These are phyloP conservation scores for Odontarrhena argentea DNA, from an alignment of 345 rosid species.

Conservation along the genomic window DNA sequence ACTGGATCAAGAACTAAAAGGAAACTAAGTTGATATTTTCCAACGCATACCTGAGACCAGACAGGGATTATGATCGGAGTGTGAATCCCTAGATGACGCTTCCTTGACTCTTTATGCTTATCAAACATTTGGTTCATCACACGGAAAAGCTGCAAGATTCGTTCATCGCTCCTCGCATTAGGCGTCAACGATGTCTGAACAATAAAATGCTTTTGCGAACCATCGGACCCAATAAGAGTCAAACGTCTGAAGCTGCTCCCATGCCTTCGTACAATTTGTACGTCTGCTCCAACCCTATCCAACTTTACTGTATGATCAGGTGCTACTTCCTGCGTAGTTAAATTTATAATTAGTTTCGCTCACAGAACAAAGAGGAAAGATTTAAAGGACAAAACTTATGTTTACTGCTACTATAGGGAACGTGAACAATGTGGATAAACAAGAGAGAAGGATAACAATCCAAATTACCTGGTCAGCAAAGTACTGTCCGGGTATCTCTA, in stretches of 20 bases:
- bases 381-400: neutral
- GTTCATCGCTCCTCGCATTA: conserved; percentile 96
- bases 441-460: conserved; percentile 3
- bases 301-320: conserved; percentile 92
- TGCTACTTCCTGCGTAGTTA: conserved; percentile 69
- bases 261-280: conserved; percentile 96
- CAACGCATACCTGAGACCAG: conserved; percentile 83
- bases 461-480: conserved; percentile 82
- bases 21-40: conserved; percentile 12
- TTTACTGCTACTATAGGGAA: conserved; percentile 1
- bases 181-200: conserved; percentile 98
- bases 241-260: conserved; percentile 97
- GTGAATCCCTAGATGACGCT: conserved; percentile 83
- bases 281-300: conserved; percentile 91
- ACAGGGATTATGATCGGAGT: conserved; percentile 97
- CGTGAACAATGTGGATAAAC: conserved; percentile 1
- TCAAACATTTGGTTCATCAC: conserved; percentile 99
- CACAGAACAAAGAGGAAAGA: conserved; percentile 9
- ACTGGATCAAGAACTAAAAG: conserved; percentile 13
- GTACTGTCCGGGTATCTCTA: conserved; percentile 99
- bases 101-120: conserved; percentile 93
- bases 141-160: conserved; percentile 93
- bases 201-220: conserved; percentile 90
- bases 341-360: conserved; percentile 10
- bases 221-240: conserved; percentile 95